Evolutionary conservation across 495 filamentous ascomycete species (phyloP), one percentile per base, ranked within the genome.

Genomic region (Patellaria atrata): DNA sequence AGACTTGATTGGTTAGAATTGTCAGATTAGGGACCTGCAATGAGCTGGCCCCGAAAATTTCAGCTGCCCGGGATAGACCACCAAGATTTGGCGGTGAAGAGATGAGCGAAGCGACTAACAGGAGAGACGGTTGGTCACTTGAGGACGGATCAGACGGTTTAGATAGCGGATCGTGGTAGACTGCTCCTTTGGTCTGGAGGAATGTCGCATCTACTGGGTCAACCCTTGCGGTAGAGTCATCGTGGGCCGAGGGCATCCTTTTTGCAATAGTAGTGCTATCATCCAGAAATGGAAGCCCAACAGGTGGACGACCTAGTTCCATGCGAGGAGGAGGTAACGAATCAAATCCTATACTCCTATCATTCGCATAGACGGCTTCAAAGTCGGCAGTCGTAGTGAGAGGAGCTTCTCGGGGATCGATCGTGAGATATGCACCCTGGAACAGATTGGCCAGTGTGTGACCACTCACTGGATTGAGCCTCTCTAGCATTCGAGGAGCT

Each of bases 41-140:
- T 14, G 53, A 44, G 9, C 34, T 30, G 1, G 52, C 55, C 28
- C 62, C 64, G 41, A 68, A 63, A 28, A 62, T 59, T 38, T 68
- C 64, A n/a, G 58, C 43, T 33, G 62, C 49, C 15, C 64, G 56
- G 28, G 55, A 60, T 22, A 68, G 43, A 21, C 64, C 64, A 33
- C 64, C 64, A 25, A 67, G 53, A 40, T 68, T 68, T 40, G 56
- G 44, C 23, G 60, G 51, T 30, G 59, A 63, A 41, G 57, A 51
- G 39, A 68, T 58, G 5, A 65, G 60, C 5, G 64, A 64, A n/a
- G 64, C 63, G 29, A 64, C 37, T 35, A 67, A 39, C 27, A 63
- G 57, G 23, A 67, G 40, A 15, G 52, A 23, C 14, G 41, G 20
- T 20, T 33, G 40, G 25, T 13, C 14, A 11, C 6, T 8, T 11